phyloP scores from a whole-genome alignment of 768 basidiomycete species.

The Podaxis pistillaris region DNA sequence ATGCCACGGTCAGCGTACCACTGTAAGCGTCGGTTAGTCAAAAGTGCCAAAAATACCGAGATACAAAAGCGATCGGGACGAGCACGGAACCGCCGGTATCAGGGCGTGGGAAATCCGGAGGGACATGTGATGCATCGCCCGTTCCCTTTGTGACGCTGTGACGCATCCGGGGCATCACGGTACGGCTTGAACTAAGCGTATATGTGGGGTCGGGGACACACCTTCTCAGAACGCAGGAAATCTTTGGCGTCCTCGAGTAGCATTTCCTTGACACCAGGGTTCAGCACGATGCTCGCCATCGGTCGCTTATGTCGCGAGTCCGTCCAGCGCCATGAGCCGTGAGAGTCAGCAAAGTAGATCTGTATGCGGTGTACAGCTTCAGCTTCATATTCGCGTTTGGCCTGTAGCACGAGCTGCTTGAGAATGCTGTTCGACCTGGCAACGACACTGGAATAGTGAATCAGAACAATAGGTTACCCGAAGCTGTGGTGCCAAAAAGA shows the following conservation, averaged over 20 bases:
- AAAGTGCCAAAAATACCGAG: not conserved
- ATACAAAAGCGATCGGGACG: not conserved
- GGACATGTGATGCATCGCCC: conserved; percentile 6
- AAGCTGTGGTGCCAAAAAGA: not conserved
- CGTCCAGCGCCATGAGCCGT: conserved; percentile 86
- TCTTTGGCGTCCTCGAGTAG: conserved; percentile 77
- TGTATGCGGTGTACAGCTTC: conserved; percentile 85
- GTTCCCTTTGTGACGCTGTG: not conserved
- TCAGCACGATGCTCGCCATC: conserved; percentile 83
- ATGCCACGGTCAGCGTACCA: conserved; percentile 96
- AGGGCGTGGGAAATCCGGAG: conserved; percentile 5
- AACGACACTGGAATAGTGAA: conserved; percentile 50
- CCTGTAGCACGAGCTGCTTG: conserved; percentile 86
- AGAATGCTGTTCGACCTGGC: conserved; percentile 81
- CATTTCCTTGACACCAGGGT: conserved; percentile 90
- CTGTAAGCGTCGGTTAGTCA: conserved; percentile 29
- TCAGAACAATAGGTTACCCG: not conserved
- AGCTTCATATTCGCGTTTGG: conserved; percentile 87
- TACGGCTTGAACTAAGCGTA: not conserved
- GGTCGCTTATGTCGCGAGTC: conserved; percentile 87
- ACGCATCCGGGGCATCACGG: not conserved
- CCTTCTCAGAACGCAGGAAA: conserved; percentile 83
- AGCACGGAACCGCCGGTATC: not conserved
- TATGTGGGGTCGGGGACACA: conserved; percentile 22
- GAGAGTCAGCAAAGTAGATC: conserved; percentile 87